phyloP scores from a whole-genome alignment of 2,329 filamentous ascomycete genomes.

The Alternaria panax region DNA sequence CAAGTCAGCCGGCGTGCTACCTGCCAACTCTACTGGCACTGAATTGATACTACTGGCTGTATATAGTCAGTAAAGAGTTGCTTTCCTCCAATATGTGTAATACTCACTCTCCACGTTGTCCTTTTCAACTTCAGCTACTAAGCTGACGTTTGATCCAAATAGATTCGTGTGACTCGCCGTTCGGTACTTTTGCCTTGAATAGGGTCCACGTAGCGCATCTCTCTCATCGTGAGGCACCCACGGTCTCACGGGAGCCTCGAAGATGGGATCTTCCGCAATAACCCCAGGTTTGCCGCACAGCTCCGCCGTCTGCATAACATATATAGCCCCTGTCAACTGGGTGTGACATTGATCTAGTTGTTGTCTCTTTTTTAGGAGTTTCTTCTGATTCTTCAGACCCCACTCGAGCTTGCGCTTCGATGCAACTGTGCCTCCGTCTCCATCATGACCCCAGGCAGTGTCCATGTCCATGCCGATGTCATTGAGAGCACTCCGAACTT shows the following conservation, averaged over 20 bases:
- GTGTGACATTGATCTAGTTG: conserved; percentile 35
- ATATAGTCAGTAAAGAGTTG: conserved; percentile 8
- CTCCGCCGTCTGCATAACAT: conserved; percentile 39
- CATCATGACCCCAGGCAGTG: conserved; percentile 27
- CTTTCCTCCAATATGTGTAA: background rate
- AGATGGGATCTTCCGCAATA: conserved; percentile 22
- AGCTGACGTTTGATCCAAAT: conserved; percentile 30
- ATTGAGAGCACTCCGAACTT: conserved; percentile 35
- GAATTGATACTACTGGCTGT: conserved; percentile 26
- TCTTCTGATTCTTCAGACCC: conserved; percentile 39
- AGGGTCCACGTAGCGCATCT: conserved; percentile 29
- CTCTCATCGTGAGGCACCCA: conserved; percentile 25
- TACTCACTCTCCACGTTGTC: conserved; percentile 26
- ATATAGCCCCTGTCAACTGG: conserved; percentile 36
- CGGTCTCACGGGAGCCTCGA: conserved; percentile 30
- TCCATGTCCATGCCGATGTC: conserved; percentile 43
- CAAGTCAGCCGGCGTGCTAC: conserved; percentile 37
- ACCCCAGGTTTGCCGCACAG: conserved; percentile 21
- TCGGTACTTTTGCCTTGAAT: conserved; percentile 33
- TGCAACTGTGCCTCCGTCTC: conserved; percentile 29
- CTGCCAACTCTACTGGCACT: conserved; percentile 35
- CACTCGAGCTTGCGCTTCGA: conserved; percentile 42
- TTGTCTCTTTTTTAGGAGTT: conserved; percentile 29
- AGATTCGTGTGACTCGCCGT: conserved; percentile 27
- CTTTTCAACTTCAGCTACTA: conserved; percentile 23